These are phyloP conservation scores for Cephaloascus albidus DNA, from an alignment of 805 yeast genomes.

Conservation along the genomic window DNA sequence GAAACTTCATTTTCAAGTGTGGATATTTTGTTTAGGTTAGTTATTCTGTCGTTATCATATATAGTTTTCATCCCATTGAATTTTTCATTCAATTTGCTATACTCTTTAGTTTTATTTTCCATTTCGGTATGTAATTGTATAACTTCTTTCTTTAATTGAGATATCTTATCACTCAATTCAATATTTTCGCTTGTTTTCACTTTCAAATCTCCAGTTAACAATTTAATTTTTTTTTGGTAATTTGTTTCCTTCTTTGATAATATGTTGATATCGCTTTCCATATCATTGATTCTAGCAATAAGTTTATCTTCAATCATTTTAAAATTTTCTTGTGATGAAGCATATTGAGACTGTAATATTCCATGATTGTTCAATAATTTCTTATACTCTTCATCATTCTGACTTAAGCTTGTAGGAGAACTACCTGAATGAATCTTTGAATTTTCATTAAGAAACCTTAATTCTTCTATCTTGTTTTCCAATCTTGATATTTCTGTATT, in stretches of 20 bases:
- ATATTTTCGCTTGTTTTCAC: slow-evolving; percentile 7
- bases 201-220: slow-evolving; percentile 25
- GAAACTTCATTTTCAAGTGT: neutral
- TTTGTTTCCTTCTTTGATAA: slow-evolving; percentile 17
- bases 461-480: slow-evolving; percentile 62
- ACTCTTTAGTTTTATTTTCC: slow-evolving; percentile 13
- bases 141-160: slow-evolving; percentile 7
- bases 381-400: slow-evolving; percentile 27
- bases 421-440: slow-evolving; percentile 5
- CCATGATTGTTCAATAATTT: slow-evolving; percentile 40
- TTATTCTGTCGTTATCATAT: neutral
- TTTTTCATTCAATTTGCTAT: slow-evolving; percentile 18
- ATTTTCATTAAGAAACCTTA: slow-evolving; percentile 55
- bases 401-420: neutral
- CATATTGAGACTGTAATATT: slow-evolving; percentile 58
- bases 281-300: slow-evolving; percentile 30
- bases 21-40: neutral
- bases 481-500: slow-evolving; percentile 41
- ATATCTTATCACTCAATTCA: slow-evolving; percentile 6
- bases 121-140: slow-evolving; percentile 8
- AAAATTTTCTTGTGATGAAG: slow-evolving; percentile 77
- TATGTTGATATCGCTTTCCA: slow-evolving; percentile 36
- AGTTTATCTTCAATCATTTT: slow-evolving; percentile 66
- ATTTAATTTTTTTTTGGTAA: slow-evolving; percentile 14
- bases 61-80: slow-evolving; percentile 7